Evolutionary conservation across 2,329 filamentous ascomycete genomes (phyloP).

Genomic region (Beauveria sp.): DNA sequence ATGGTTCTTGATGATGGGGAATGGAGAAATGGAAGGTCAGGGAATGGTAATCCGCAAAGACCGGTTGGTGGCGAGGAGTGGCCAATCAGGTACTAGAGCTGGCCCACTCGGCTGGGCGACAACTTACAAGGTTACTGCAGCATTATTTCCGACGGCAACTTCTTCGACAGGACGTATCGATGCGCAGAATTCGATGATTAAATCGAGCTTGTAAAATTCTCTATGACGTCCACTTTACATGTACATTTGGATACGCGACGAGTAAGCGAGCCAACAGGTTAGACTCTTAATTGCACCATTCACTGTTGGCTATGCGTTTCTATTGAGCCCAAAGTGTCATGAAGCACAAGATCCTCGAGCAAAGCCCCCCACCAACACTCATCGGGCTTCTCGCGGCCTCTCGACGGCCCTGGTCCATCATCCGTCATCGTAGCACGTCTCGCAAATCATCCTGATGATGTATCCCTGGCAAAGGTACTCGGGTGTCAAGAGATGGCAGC

Average conservation of each 20-base stretch:
- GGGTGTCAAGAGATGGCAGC: background rate
- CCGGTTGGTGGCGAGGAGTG: slow-evolving; percentile 13
- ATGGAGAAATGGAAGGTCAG: slow-evolving; percentile 20
- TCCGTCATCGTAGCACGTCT: background rate
- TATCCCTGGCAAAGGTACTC: background rate
- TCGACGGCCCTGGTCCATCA: background rate
- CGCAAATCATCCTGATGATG: background rate
- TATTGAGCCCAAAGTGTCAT: too few species aligned
- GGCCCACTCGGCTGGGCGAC: slow-evolving; percentile 1
- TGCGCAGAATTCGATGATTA: too few species aligned
- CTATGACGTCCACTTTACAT: too few species aligned
- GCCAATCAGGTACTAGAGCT: slow-evolving; percentile 21
- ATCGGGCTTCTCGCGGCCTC: background rate
- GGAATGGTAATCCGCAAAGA: slow-evolving; percentile 21
- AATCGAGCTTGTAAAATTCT: too few species aligned
- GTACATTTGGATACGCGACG: too few species aligned
- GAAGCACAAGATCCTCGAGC: too few species aligned
- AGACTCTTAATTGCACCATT: too few species aligned
- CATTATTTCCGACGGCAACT: background rate
- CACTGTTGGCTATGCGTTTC: too few species aligned
- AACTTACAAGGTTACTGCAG: background rate
- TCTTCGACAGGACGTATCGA: background rate
- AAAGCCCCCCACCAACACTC: too few species aligned
- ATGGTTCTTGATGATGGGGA: background rate
- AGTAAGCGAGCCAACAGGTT: too few species aligned